Conservation (phyloP, 164 flowering plant genomes). For the Chloranthus sessilifolius region DNA sequence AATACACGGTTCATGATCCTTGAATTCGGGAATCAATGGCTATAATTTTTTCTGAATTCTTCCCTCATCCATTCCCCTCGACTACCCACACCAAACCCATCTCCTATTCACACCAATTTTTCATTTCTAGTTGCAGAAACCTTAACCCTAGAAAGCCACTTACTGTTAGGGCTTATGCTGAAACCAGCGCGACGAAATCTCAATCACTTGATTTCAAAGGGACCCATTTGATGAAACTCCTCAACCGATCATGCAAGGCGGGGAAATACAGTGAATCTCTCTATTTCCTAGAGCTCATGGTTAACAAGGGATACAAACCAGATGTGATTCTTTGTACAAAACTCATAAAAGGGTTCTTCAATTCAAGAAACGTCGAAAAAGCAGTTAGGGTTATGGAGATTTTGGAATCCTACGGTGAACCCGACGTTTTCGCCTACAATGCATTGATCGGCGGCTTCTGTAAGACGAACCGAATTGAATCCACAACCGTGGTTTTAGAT, state of each 20-base stretch:
- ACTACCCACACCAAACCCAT: constrained; percentile 22
- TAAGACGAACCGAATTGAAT: constrained; percentile 46
- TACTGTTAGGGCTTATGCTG: constrained; percentile 24
- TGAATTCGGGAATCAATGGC: constrained; percentile 24
- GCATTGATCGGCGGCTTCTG: constrained; percentile 71
- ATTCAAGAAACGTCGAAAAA: constrained; percentile 36
- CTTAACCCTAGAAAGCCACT: constrained; percentile 15
- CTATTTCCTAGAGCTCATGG: constrained; percentile 57
- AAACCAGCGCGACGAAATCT: constrained; percentile 29
- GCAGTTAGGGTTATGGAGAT: constrained; percentile 64
- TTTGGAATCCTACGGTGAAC: constrained; percentile 55
- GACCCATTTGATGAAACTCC: constrained; percentile 50
- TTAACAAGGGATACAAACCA: constrained; percentile 54
- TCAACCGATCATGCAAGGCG: constrained; percentile 57
- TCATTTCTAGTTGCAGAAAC: constrained; percentile 18
- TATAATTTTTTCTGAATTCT: constrained; percentile 22
- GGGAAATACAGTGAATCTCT: constrained; percentile 59
- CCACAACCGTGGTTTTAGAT: constrained; percentile 40
- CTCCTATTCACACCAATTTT: constrained; percentile 18
- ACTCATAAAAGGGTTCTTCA: constrained; percentile 62
- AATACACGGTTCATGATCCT: too few species aligned
- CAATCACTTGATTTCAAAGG: constrained; percentile 38
- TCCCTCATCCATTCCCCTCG: constrained; percentile 20
- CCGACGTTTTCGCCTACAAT: constrained; percentile 67
- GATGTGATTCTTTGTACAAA: constrained; percentile 81